A percentile compares a stretch with the other conserved stretches of the same genome.
Evolutionary conservation across 2,329 filamentous ascomycete genomes (phyloP).

Genomic region (Pseudogymnoascus sp.): DNA sequence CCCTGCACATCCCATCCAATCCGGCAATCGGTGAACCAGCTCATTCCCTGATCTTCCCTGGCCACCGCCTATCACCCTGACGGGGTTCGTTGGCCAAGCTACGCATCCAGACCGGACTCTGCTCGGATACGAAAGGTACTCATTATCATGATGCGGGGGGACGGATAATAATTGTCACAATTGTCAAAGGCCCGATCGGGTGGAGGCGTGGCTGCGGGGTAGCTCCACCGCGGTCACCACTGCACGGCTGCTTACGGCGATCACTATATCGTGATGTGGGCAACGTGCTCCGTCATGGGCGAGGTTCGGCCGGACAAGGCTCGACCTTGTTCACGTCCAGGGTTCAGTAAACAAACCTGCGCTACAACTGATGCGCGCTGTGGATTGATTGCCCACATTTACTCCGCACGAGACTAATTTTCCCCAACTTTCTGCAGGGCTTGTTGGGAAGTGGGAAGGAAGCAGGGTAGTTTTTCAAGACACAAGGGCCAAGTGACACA

Average conservation of each 20-base stretch:
- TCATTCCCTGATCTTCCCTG: background rate
- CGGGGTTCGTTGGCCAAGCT: background rate
- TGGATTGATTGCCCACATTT: background rate
- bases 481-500: background rate
- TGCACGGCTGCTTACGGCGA: background rate
- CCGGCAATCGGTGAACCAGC: background rate
- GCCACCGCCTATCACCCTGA: background rate
- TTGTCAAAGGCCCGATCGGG: background rate
- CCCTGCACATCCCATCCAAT: background rate
- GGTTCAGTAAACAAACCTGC: conserved; percentile 2
- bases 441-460: background rate
- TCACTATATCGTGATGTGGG: conserved; percentile 3
- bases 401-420: background rate
- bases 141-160: background rate
- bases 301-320: background rate
- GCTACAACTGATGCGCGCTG: background rate
- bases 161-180: background rate
- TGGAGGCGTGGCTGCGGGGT: background rate
- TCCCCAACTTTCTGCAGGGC: background rate
- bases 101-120: background rate
- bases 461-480: background rate
- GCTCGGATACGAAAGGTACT: background rate
- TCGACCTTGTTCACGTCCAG: background rate
- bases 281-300: background rate
- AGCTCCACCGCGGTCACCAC: background rate